Evolutionary conservation across 1,284 basidiomycete genomes (phyloP), one percentile per base, ranked within the genome.

Genomic region (Boletus sp.): DNA sequence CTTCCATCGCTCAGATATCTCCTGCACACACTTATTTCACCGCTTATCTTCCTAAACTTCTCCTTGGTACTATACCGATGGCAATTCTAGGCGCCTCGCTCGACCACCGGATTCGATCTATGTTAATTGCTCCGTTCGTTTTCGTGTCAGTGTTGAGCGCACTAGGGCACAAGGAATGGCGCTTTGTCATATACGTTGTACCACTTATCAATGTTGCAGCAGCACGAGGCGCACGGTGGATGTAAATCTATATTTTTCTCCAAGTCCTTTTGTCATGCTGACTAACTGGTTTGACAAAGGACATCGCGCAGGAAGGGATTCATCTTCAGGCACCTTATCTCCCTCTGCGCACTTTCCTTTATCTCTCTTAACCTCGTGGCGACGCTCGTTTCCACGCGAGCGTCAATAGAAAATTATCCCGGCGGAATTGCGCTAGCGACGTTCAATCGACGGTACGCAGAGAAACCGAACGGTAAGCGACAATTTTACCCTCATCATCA

Each of bases 151-250:
- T 85, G 0, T 79, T 99, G 59, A 94, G 91, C 60, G 70, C 66
- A 16, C 72, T 98, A 0, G 85, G 80, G 0, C 91, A 94, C 67
- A 94, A 94, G 63, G 96, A 99, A 69, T 98, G 95, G 94, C 80
- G 95, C 4, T 99, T 99, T 67, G 75, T 97, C 51, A 77, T 94
- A 6, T 98, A 98, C 61, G 76, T 83, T 10, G 77, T 97, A 0
- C 94, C 95, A 0, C 61, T 83, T 0, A 74, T 92, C 65, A 97
- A 97, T 58, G 69, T 93, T 4, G 77, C 87, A 2, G 90, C 88
- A 0, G 86, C 92, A 0, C 66, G 82, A 14, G 84, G 81, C 2
- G 73, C 80, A 0, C 64, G 68, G 8, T 78, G 72, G 66, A 60
- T 91, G 84, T 89, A 64, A 55, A 84, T 72, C 14, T 12, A 8